Evolutionary conservation across 495 filamentous ascomycete genomes (phyloP).

Genomic region (Penicillium samsonianum): DNA sequence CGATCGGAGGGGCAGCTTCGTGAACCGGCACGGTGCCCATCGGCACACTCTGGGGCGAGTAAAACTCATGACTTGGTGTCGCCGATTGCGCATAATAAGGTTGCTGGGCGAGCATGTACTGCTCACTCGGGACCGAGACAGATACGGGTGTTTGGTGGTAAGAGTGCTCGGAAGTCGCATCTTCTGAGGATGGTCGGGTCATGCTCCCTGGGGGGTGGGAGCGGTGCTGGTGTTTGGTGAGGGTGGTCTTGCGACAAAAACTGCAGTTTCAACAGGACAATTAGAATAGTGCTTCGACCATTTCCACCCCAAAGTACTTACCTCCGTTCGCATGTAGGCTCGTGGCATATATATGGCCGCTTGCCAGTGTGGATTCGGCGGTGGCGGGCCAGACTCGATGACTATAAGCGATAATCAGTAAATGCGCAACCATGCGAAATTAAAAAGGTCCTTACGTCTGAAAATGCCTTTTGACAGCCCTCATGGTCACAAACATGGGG

Average conservation of each 20-base stretch:
- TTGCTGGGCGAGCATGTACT: constrained; percentile 44
- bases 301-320: constrained; percentile 39
- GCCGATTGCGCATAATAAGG: constrained; percentile 41
- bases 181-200: constrained; percentile 46
- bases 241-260: constrained; percentile 85
- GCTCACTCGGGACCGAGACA: constrained; percentile 37
- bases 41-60: constrained; percentile 37
- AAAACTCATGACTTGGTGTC: constrained; percentile 43
- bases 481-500: constrained; percentile 79
- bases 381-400: constrained; percentile 83
- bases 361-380: constrained; percentile 85
- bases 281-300: background rate
- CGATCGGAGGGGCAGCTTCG: constrained; percentile 32
- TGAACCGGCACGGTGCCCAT: constrained; percentile 37
- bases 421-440: background rate
- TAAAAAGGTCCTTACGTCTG: constrained; percentile 66
- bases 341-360: constrained; percentile 78
- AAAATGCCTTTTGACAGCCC: constrained; percentile 83
- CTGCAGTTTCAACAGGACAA: constrained; percentile 41
- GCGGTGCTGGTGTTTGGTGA: constrained; percentile 78
- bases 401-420: constrained; percentile 48
- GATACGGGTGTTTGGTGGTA: constrained; percentile 36
- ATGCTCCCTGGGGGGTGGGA: constrained; percentile 64
- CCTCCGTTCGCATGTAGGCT: constrained; percentile 80
- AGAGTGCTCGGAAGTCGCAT: constrained; percentile 44